These are phyloP conservation scores for Hawksworthiomyces lignivorus DNA, from an alignment of 2,329 filamentous ascomycete species.

Conservation along the genomic window DNA sequence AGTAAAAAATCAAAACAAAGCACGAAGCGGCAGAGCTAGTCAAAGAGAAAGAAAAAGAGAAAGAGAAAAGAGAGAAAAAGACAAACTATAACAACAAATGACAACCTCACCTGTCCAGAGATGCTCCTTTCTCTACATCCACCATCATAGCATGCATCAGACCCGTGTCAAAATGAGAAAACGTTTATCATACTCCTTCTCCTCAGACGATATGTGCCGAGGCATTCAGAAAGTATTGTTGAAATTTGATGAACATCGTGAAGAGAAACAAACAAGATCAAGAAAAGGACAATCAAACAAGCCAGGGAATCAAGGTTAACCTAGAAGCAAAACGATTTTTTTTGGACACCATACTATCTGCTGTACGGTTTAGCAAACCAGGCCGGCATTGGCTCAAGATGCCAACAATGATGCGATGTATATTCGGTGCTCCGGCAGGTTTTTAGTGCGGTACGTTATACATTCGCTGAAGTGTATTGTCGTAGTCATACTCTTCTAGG, in stretches of 20 bases:
- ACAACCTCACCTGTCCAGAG: neutral
- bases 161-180: no score
- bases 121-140: no score
- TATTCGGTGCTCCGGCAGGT: neutral
- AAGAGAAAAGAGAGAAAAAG: neutral
- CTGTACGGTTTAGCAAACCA: neutral
- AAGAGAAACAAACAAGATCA: neutral
- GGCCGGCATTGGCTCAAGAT: neutral
- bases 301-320: conserved; percentile 1
- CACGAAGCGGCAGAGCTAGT: neutral
- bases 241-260: no score
- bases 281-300: neutral
- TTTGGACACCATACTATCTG: conserved; percentile 3
- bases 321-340: neutral
- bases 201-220: no score
- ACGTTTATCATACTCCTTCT: no score
- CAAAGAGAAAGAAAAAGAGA: neutral
- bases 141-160: no score
- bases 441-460: conserved; percentile 20
- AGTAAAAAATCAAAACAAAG: no score
- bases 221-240: no score
- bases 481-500: conserved; percentile 53
- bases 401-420: conserved; percentile 5
- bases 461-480: conserved; percentile 31
- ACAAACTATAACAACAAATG: neutral